These are phyloP conservation scores for Scedosporium minutisporum DNA, from an alignment of 2,329 filamentous ascomycete genomes.

Conservation along the genomic window DNA sequence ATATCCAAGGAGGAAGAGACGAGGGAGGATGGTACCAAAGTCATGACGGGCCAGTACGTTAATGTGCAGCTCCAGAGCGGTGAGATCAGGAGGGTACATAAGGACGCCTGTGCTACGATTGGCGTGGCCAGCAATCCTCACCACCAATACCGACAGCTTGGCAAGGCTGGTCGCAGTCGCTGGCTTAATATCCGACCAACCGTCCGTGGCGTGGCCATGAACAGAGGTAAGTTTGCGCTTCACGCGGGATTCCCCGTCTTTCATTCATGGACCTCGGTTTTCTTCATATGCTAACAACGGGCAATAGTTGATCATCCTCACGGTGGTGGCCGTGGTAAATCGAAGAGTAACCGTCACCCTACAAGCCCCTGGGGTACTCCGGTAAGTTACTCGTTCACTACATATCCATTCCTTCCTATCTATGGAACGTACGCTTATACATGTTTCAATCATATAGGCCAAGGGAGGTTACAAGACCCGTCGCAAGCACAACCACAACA, in stretches of 20 bases:
- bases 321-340: conserved; percentile 97
- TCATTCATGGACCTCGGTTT: background rate
- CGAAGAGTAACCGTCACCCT: conserved; percentile 93
- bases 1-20: conserved; percentile 79
- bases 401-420: background rate
- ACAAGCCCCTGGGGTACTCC: conserved; percentile 95
- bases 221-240: conserved; percentile 56
- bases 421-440: background rate
- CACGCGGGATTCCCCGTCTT: background rate
- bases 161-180: conserved; percentile 87
- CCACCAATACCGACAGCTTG: conserved; percentile 80
- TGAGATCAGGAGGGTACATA: conserved; percentile 80
- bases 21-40: conserved; percentile 45
- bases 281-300: background rate
- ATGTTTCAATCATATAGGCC: conserved; percentile 32
- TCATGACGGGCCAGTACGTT: conserved; percentile 67
- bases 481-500: conserved; percentile 81
- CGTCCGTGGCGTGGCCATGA: conserved; percentile 97
- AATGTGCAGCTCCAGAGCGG: conserved; percentile 84
- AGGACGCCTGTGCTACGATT: conserved; percentile 88
- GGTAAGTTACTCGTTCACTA: conserved; percentile 47
- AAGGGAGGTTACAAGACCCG: conserved; percentile 91
- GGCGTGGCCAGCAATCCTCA: conserved; percentile 90
- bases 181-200: conserved; percentile 94
- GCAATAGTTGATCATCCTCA: conserved; percentile 85